Evolutionary conservation across 495 filamentous ascomycete species (phyloP).

Genomic region (Aspergillus bertholletiae): DNA sequence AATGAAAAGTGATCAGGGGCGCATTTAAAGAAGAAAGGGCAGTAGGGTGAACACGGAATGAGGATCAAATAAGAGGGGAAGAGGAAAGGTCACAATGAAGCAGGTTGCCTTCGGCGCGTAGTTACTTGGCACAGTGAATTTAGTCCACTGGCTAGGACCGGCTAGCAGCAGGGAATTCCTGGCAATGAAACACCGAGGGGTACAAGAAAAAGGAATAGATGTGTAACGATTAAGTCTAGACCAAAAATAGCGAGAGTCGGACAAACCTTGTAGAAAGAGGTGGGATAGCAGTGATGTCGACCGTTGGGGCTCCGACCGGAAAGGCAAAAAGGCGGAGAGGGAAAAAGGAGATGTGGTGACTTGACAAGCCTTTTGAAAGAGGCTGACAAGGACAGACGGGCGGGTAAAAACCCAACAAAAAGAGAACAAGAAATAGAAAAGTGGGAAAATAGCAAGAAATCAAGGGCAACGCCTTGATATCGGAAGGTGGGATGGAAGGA

Average conservation of each 20-base stretch:
- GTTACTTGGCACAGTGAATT: conserved; percentile 12
- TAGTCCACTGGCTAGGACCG: conserved; percentile 4
- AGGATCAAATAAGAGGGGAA: background rate
- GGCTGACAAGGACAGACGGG: conserved; percentile 2
- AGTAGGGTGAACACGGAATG: background rate
- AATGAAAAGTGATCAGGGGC: conserved; percentile 8
- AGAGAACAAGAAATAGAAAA: conserved; percentile 9
- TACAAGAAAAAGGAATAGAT: background rate
- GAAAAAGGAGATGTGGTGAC: conserved; percentile 15
- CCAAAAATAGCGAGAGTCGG: conserved; percentile 5
- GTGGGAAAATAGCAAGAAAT: conserved; percentile 3
- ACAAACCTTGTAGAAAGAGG: background rate
- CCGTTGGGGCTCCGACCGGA: conserved; percentile 11
- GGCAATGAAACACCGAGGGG: background rate
- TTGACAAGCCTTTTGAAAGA: conserved; percentile 14
- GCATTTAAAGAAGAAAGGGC: conserved; percentile 9
- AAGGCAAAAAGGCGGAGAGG: conserved; percentile 25
- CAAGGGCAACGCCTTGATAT: conserved; percentile 42
- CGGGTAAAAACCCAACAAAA: conserved; percentile 4
- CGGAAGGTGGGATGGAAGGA: conserved; percentile 16
- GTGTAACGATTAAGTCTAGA: background rate
- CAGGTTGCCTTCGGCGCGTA: conserved; percentile 7
- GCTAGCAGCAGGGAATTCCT: conserved; percentile 1
- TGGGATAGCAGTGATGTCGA: conserved; percentile 28
- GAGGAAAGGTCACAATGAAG: background rate